Evolutionary conservation across 495 filamentous ascomycete species (phyloP).

Genomic region (Penicillium chermesinum): DNA sequence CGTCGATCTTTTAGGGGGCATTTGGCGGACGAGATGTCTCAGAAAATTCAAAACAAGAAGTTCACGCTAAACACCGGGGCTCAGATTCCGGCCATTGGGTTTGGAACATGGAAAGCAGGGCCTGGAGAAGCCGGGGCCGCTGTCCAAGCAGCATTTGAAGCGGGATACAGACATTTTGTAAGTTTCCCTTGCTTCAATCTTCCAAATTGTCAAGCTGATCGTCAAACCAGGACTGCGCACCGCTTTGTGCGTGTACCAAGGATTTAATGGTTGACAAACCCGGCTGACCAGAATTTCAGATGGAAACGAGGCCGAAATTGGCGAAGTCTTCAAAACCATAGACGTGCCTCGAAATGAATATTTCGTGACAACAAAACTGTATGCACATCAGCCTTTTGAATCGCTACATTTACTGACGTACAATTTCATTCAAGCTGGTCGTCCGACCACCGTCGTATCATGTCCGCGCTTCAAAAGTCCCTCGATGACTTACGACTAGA

Average conservation of each 20-base stretch:
- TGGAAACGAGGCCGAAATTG: constrained; percentile 42
- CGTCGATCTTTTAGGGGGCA: neutral
- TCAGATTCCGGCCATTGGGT: constrained; percentile 60
- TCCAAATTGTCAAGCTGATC: constrained; percentile 13
- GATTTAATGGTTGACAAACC: neutral
- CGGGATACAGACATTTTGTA: constrained; percentile 53
- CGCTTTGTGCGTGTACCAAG: constrained; percentile 8
- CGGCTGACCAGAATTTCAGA: constrained; percentile 22
- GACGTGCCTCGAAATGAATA: constrained; percentile 46
- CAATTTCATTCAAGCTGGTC: constrained; percentile 14
- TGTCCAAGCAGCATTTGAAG: constrained; percentile 34
- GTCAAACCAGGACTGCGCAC: constrained; percentile 17
- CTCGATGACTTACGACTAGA: constrained; percentile 52
- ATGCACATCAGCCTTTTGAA: constrained; percentile 28
- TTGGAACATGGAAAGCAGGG: constrained; percentile 47
- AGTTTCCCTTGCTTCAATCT: constrained; percentile 15
- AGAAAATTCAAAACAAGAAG: constrained; percentile 7
- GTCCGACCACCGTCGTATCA: constrained; percentile 42
- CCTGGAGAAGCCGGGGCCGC: constrained; percentile 24
- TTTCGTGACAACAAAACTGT: constrained; percentile 59
- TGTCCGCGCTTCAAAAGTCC: constrained; percentile 51
- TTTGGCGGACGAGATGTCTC: neutral
- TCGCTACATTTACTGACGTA: neutral
- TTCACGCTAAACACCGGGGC: constrained; percentile 64
- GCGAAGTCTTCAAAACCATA: constrained; percentile 47